phyloP scores from a whole-genome alignment of 2,329 filamentous ascomycete genomes.

The Colletotrichum cordylinicola region DNA sequence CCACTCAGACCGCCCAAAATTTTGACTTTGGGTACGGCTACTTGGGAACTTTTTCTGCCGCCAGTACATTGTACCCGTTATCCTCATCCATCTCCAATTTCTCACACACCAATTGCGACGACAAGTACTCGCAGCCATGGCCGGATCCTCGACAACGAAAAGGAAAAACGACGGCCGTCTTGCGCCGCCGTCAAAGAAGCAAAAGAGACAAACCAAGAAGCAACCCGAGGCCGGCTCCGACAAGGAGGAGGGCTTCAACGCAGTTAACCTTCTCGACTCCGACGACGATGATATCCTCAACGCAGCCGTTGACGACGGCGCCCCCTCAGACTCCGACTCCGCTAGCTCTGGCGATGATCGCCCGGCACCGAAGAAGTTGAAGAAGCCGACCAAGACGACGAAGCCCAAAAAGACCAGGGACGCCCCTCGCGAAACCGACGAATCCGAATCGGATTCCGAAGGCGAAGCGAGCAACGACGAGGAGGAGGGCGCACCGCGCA shows the following conservation, averaged over 20 bases:
- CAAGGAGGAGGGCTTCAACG: constrained; percentile 48
- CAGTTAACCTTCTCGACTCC: constrained; percentile 61
- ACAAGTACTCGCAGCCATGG: constrained; percentile 25
- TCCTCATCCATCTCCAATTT: neutral
- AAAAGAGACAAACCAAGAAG: constrained; percentile 50
- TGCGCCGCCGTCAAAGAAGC: constrained; percentile 54
- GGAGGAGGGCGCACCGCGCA: constrained; percentile 41
- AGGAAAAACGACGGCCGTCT: constrained; percentile 36
- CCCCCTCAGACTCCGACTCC: constrained; percentile 39
- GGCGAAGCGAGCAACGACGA: constrained; percentile 30
- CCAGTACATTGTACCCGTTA: neutral
- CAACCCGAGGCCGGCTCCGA: constrained; percentile 59
- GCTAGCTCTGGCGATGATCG: constrained; percentile 41
- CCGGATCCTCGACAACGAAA: constrained; percentile 35
- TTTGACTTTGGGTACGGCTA: neutral
- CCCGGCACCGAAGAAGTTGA: constrained; percentile 31
- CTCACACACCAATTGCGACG: neutral
- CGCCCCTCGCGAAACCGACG: constrained; percentile 25
- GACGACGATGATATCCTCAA: constrained; percentile 64
- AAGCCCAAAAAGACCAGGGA: constrained; percentile 26
- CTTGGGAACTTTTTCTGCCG: neutral
- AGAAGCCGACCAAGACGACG: constrained; percentile 10
- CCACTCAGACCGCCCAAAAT: constrained; percentile 14
- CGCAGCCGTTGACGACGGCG: constrained; percentile 55
- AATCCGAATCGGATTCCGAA: constrained; percentile 36